Percentiles rank a stretch among this genome's conserved stretches.
These are phyloP conservation scores for Coffea humblotiana DNA, from an alignment of 305 asterid genomes.

Conservation along the genomic window DNA sequence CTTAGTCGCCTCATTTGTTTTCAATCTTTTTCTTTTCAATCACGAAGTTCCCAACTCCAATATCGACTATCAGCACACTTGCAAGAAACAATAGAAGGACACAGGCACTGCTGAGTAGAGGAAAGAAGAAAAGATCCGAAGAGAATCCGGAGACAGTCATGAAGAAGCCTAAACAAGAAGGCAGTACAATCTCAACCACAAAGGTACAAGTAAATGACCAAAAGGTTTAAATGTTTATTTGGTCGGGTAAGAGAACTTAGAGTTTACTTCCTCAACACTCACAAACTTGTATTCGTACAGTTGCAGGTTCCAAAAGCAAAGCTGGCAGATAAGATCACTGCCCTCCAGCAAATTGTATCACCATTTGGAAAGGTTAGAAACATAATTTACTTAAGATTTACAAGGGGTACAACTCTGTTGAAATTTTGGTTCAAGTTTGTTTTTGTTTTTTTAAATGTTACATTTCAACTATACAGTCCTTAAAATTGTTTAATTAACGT, in stretches of 20 bases:
- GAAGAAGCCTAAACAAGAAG: constrained; percentile 29
- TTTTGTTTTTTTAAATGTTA: too few species aligned
- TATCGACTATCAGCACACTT: constrained; percentile 14
- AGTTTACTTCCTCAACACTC: neutral
- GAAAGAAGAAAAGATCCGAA: constrained; percentile 25
- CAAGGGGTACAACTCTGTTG: neutral
- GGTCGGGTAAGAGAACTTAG: neutral
- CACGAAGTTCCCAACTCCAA: constrained; percentile 22
- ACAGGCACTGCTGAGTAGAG: constrained; percentile 16
- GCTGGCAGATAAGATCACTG: constrained; percentile 33
- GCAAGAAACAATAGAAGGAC: constrained; percentile 24
- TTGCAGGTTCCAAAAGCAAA: constrained; percentile 33
- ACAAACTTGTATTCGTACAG: neutral
- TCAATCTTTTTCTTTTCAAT: neutral
- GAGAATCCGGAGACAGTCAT: constrained; percentile 17
- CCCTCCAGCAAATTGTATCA: constrained; percentile 45
- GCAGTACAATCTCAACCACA: constrained; percentile 13
- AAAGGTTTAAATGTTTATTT: neutral
- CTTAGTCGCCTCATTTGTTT: neutral
- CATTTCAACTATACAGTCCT: neutral
- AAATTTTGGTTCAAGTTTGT: neutral
- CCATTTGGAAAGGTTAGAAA: constrained; percentile 41
- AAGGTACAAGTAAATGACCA: constrained; percentile 16
- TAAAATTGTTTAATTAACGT: too few species aligned
- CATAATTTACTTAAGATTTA: neutral